Conservation (phyloP, 768 basidiomycete genomes). For the Lepiota subincarnata region DNA sequence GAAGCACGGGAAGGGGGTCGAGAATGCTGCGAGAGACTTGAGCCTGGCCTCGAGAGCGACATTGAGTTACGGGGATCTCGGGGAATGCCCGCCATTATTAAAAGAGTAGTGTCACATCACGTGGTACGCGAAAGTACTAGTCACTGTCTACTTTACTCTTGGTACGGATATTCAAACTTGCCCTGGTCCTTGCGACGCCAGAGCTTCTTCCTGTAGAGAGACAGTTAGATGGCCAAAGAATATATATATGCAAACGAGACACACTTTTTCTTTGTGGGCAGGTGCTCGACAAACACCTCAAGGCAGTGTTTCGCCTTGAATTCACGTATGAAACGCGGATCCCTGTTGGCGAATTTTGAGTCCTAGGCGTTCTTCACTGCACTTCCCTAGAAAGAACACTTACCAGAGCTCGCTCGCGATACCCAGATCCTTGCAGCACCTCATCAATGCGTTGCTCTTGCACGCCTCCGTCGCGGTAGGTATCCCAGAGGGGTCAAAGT, state of each 20-base stretch:
- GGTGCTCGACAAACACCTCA: slow-evolving; percentile 84
- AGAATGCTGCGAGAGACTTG: slow-evolving; percentile 46
- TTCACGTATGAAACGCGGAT: slow-evolving; percentile 90
- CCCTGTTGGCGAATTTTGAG: slow-evolving; percentile 45
- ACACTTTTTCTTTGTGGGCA: slow-evolving; percentile 86
- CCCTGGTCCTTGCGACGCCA: slow-evolving; percentile 86
- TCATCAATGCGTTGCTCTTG: slow-evolving; percentile 96
- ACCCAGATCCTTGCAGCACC: slow-evolving; percentile 95
- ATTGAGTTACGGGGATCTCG: neutral
- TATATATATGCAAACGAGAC: slow-evolving; percentile 25
- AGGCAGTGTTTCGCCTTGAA: slow-evolving; percentile 84
- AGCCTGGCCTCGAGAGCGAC: slow-evolving; percentile 33
- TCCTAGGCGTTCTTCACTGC: neutral
- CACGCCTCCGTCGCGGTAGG: slow-evolving; percentile 93
- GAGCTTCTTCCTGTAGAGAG: slow-evolving; percentile 68
- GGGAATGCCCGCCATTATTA: too few species aligned
- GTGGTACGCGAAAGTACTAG: neutral
- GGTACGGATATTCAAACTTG: slow-evolving; percentile 86
- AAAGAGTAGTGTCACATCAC: too few species aligned
- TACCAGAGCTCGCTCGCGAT: slow-evolving; percentile 96
- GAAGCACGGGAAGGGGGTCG: slow-evolving; percentile 26
- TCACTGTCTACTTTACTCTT: slow-evolving; percentile 43
- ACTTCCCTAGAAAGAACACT: slow-evolving; percentile 15
- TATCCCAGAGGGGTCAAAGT: slow-evolving; percentile 87
- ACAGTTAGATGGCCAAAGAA: slow-evolving; percentile 3